These are phyloP conservation scores for Cryptosporidium sp. DNA, from an alignment of 169 alveolate species.

Conservation along the genomic window DNA sequence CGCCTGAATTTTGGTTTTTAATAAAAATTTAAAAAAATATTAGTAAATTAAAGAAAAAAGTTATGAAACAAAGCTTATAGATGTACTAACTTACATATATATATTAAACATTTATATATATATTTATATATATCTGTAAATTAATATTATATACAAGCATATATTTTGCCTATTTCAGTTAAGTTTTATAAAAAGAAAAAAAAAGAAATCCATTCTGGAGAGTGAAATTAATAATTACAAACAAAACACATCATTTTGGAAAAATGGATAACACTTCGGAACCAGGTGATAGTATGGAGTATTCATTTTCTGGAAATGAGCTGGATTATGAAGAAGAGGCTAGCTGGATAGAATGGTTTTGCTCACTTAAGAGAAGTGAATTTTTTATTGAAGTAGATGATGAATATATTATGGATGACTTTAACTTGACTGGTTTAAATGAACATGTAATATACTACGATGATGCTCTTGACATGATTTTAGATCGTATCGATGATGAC, in stretches of 20 bases:
- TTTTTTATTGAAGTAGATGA: constrained; percentile 94
- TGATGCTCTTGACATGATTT: constrained; percentile 88
- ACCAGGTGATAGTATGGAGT: constrained; percentile 71
- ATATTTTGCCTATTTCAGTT: not conserved
- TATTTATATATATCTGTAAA: not conserved
- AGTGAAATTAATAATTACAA: not conserved
- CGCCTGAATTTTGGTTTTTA: not conserved
- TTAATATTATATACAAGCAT: not conserved
- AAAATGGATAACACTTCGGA: constrained; percentile 60
- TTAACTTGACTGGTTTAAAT: constrained; percentile 90
- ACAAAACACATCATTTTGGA: not conserved
- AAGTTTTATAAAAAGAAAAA: not conserved
- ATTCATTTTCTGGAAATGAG: constrained; percentile 74
- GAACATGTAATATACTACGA: constrained; percentile 88
- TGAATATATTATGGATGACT: constrained; percentile 93
- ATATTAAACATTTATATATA: not conserved
- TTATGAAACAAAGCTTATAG: not conserved
- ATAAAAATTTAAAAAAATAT: not conserved
- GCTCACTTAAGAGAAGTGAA: constrained; percentile 93
- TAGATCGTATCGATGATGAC: constrained; percentile 88
- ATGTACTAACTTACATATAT: not conserved
- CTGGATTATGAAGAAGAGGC: constrained; percentile 81
- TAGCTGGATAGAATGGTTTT: constrained; percentile 97
- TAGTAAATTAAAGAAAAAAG: not conserved
- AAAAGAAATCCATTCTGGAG: not conserved